A percentile compares a stretch with the other conserved stretches of the same genome.
Evolutionary conservation across 1,139 yeast genomes (phyloP).

Genomic region (Diutina ranongensis): DNA sequence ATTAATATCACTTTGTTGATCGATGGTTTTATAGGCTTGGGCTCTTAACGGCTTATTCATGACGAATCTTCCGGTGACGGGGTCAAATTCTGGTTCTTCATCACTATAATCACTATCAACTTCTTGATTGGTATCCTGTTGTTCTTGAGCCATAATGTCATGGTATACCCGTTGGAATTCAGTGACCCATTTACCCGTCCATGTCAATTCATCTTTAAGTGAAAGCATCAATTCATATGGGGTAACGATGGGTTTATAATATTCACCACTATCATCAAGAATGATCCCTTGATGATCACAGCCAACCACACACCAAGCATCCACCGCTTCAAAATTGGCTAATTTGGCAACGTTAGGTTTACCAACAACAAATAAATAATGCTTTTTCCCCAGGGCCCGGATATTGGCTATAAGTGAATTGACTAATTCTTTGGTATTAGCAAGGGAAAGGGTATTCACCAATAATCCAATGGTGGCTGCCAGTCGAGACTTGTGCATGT

Average conservation of each 20-base stretch:
- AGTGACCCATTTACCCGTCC: constrained; percentile 93
- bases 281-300: constrained; percentile 93
- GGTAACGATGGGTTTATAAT: constrained; percentile 82
- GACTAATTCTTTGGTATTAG: constrained; percentile 55
- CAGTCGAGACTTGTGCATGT: constrained; percentile 79
- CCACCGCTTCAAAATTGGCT: constrained; percentile 88
- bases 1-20: constrained; percentile 20
- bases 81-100: constrained; percentile 76
- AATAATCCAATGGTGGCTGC: constrained; percentile 88
- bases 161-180: constrained; percentile 50
- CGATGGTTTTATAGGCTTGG: constrained; percentile 50
- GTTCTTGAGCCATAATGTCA: constrained; percentile 16
- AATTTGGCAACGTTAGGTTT: constrained; percentile 97
- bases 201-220: constrained; percentile 55
- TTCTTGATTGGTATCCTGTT: constrained; percentile 12
- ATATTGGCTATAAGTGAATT: constrained; percentile 50
- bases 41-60: constrained; percentile 67
- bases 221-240: constrained; percentile 88
- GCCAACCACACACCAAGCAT: constrained; percentile 88
- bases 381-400: constrained; percentile 73
- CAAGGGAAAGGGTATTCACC: constrained; percentile 76
- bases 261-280: constrained; percentile 65
- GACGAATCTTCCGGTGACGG: constrained; percentile 72
- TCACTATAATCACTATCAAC: constrained; percentile 25
- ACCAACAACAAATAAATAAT: constrained; percentile 90